These are phyloP conservation scores for Arthrobotrys sphaeroides DNA, from an alignment of 2,329 filamentous ascomycete species.

Conservation along the genomic window DNA sequence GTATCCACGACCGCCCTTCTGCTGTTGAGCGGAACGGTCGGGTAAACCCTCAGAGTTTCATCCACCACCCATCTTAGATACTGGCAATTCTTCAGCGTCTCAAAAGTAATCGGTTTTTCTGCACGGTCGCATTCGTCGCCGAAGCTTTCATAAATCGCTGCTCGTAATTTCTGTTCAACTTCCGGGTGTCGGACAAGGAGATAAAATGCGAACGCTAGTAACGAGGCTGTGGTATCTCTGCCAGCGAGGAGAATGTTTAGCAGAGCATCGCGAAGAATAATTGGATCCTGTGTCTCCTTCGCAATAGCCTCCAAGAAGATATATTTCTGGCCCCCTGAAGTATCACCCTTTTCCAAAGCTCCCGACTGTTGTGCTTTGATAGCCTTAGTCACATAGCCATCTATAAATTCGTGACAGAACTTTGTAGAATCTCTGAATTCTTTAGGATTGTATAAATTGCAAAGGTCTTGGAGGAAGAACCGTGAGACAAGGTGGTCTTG, in stretches of 20 bases:
- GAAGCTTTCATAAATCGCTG: constrained; percentile 75
- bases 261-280: constrained; percentile 83
- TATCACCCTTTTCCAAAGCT: constrained; percentile 64
- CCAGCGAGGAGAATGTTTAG: constrained; percentile 84
- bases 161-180: constrained; percentile 73
- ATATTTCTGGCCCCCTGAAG: constrained; percentile 55
- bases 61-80: constrained; percentile 77
- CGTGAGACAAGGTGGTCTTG: constrained; percentile 59
- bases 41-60: constrained; percentile 81
- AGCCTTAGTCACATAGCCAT: constrained; percentile 57
- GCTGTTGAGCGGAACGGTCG: constrained; percentile 79
- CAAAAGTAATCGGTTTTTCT: constrained; percentile 70
- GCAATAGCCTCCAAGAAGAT: constrained; percentile 59
- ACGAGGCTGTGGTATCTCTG: constrained; percentile 84
- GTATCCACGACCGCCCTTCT: constrained; percentile 77
- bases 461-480: constrained; percentile 58
- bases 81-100: constrained; percentile 85
- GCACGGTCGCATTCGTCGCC: constrained; percentile 68
- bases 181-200: constrained; percentile 78
- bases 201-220: constrained; percentile 82
- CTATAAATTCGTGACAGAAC: constrained; percentile 58
- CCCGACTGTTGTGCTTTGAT: constrained; percentile 53
- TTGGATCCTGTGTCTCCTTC: constrained; percentile 63
- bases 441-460: constrained; percentile 57
- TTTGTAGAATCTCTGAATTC: constrained; percentile 58